A percentile compares a stretch with the other conserved stretches of the same genome.
Evolutionary conservation across 2,329 filamentous ascomycete species (phyloP).

Genomic region (Allantophomopsis cytisporea): DNA sequence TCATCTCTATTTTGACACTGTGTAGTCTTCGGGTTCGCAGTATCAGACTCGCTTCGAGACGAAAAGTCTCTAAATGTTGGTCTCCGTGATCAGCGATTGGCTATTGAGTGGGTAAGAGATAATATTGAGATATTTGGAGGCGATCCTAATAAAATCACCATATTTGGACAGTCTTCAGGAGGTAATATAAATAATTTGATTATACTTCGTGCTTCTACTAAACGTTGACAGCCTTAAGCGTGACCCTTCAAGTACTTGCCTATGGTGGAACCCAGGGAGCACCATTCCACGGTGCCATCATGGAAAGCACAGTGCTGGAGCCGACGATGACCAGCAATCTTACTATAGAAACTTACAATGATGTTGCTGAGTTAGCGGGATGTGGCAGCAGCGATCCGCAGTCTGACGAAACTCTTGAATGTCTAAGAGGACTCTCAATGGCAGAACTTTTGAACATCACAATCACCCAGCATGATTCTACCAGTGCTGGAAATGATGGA

Average conservation of each 20-base stretch:
- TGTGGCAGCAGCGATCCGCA: constrained; percentile 28
- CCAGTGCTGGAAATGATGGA: constrained; percentile 30
- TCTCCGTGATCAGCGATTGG: constrained; percentile 41
- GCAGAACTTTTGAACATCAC: constrained; percentile 28
- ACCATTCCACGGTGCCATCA: constrained; percentile 31
- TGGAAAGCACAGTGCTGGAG: constrained; percentile 33
- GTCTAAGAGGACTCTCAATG: constrained; percentile 28
- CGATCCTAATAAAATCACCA: constrained; percentile 37
- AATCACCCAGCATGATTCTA: constrained; percentile 24
- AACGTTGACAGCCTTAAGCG: constrained; percentile 24
- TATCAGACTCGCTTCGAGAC: constrained; percentile 31
- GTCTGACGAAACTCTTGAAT: constrained; percentile 27
- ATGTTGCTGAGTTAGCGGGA: constrained; percentile 24
- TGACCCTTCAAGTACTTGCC: constrained; percentile 33
- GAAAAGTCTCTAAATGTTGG: constrained; percentile 14
- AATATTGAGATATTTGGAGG: constrained; percentile 47
- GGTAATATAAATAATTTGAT: constrained; percentile 24
- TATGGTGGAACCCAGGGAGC: constrained; percentile 27
- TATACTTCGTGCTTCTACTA: constrained; percentile 20
- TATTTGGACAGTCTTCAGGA: constrained; percentile 46
- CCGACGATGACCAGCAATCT: constrained; percentile 34
- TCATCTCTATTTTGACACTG: constrained; percentile 22
- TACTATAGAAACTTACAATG: constrained; percentile 29
- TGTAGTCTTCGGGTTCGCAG: constrained; percentile 55
- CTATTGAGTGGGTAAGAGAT: constrained; percentile 42